Percentiles rank a stretch among this genome's conserved stretches.
phyloP scores from a whole-genome alignment of 2,329 filamentous ascomycete species.

The Claviceps purpurea region DNA sequence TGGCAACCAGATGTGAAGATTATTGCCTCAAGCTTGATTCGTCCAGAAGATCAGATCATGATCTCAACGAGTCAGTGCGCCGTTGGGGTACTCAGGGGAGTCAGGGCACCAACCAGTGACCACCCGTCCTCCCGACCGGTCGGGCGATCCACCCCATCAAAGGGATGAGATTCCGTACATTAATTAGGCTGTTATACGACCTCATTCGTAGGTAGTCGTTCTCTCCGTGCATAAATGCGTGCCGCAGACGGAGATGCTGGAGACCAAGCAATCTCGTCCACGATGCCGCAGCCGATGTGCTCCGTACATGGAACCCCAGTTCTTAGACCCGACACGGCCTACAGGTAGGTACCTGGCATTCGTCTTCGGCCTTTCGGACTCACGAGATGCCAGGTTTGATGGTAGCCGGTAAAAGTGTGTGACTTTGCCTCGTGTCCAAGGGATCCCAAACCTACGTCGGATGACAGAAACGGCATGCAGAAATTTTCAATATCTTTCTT shows the following conservation, averaged over 20 bases:
- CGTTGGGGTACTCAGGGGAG: neutral
- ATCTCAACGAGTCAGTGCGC: slow-evolving; percentile 2
- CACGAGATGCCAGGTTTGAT: neutral
- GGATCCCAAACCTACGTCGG: neutral
- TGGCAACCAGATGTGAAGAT: neutral
- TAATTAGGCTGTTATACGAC: neutral
- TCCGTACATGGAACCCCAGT: neutral
- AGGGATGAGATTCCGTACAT: neutral
- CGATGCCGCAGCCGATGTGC: neutral
- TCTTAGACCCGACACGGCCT: neutral
- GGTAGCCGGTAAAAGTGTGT: neutral
- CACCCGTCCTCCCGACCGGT: neutral
- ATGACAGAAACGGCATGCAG: neutral
- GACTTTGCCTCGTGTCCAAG: no score
- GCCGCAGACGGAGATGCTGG: neutral
- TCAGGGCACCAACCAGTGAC: neutral
- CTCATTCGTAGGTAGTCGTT: neutral
- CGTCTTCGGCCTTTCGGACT: neutral
- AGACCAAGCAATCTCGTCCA: neutral
- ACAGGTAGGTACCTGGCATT: neutral
- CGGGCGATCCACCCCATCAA: neutral
- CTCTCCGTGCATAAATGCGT: neutral
- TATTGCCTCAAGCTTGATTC: neutral
- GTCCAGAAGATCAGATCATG: neutral
- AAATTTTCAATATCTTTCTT: neutral